Percentiles rank a stretch among this genome's conserved stretches.
Evolutionary conservation across 2,329 filamentous ascomycete genomes (phyloP).

Genomic region (Venturiaceae sp.): DNA sequence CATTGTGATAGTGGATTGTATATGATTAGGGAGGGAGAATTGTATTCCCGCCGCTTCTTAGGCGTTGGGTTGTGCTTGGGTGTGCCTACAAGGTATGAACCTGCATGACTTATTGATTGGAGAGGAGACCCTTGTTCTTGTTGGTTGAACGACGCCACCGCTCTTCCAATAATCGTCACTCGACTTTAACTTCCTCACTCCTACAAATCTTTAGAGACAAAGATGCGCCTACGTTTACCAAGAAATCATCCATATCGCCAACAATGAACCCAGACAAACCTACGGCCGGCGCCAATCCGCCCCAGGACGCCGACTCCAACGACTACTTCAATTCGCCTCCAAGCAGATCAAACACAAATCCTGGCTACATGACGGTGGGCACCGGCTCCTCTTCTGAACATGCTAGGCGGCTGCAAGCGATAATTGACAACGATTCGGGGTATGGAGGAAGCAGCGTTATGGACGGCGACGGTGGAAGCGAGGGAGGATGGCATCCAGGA

Average conservation of each 20-base stretch:
- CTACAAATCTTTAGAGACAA: no score
- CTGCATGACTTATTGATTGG: no score
- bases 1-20: not conserved
- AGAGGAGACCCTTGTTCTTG: no score
- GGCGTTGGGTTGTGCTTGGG: not conserved
- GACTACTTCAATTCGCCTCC: conserved; percentile 21
- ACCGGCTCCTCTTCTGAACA: conserved; percentile 72
- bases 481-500: conserved; percentile 43
- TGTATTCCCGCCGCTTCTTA: not conserved
- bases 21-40: not conserved
- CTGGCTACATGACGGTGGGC: conserved; percentile 82
- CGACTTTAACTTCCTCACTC: no score
- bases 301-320: not conserved
- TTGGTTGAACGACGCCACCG: no score
- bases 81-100: no score
- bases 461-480: conserved; percentile 46
- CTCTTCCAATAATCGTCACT: no score
- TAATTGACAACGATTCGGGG: conserved; percentile 81
- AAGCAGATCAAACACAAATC: not conserved
- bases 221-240: not conserved
- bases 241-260: not conserved
- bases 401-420: conserved; percentile 67
- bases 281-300: not conserved
- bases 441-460: conserved; percentile 69
- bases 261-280: conserved; percentile 1